Evolutionary conservation across 1,284 basidiomycete genomes (phyloP), one percentile per base, ranked within the genome.

Genomic region (Trametes sp.): DNA sequence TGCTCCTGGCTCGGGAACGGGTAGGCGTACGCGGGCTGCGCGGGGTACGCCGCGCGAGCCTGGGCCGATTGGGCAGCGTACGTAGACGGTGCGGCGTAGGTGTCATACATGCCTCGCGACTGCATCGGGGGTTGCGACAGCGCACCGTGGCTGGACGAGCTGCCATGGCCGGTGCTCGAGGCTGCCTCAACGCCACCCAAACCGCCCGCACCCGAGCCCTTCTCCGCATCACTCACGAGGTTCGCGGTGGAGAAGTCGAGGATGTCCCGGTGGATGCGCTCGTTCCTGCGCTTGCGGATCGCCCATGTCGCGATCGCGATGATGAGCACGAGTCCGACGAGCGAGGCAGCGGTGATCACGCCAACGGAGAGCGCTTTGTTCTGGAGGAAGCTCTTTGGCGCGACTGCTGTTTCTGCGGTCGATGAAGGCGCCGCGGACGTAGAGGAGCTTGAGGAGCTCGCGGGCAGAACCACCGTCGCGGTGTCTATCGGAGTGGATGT

Each of bases 331-430:
- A 90, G 77, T 1, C 69, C 82, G 42, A 84, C 69, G 42, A 90
- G 63, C 13, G 83, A 86, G 19, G 79, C 78, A n/a, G 87, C 63
- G 24, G 79, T 76, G 65, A 91, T 88, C 14, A 90, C 80, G 16
- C 83, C 75, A 9, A 84, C 84, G 35, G 84, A 82, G 24, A 87
- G 77, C 14, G 83, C 78, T 73, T 87, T 89, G 75, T 91, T 88
- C 63, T 85, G 74, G 46, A 90, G 71, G 77, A 91, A 91, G 23
- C 80, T 72, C 23, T 77, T 73, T 23, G 71, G 51, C 16, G 75
- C 49, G 31, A 72, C 41, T 24, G 70, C 54, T 0, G 69, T 33
- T 0, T 56, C 50, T 1, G 67, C 33, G 21, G 72, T 54, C 1
- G 67, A 45, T 10, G 71, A 50, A 4, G 63, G 44, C 8, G 73